Base-by-base conservation (phyloP, 495 filamentous ascomycete genomes). In the Cercophora samala region DNA sequence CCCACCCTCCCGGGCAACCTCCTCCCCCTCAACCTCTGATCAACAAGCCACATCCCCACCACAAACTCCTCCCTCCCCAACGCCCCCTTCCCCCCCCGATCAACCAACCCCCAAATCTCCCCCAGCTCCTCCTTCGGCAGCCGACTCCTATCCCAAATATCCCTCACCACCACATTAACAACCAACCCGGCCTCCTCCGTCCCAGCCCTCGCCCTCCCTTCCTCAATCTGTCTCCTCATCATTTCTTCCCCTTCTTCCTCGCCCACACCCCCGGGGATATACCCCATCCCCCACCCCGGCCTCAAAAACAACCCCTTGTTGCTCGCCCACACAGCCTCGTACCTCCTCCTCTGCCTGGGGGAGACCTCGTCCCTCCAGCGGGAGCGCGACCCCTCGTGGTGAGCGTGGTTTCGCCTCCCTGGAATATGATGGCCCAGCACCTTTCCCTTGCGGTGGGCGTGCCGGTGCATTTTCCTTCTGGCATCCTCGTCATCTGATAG, bases 241-340 rank as follows among this genome's bases (percentile, higher is more conserved):
- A 11, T 19, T 1, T 24, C 56, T 15, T 15, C 17, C 37, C n/a
- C 18, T 15, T 60, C 46, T 17, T 42, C 29, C 4, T 17, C 5
- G n/a, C 13, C 8, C 25, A 17, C 11, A 25, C 18, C 68, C 69
- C 21, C 5, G 17, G 26, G 62, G 26, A 24, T 68, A 60, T n/a
- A n/a, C 15, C 63, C 22, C 26, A 29, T 8, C 23, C n/a, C 69
- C 52, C 70, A 76, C 0, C 66, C 68, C 25, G 61, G 55, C 11
- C 51, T 64, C 18, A 73, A 42, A 58, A 74, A 72, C n/a, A 93
- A 64, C 0, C 93, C 94, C 66, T 87, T 87, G 72, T 99, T 98
- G 19, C 92, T 93, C 24, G 96, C 95, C 93, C 93, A 99, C 3
- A 99, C 89, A 4, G 93, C 96, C 78, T 98, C 95, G 72, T 98